These are phyloP conservation scores for Lentinula guzmanii DNA, from an alignment of 768 basidiomycete genomes.

Conservation along the genomic window DNA sequence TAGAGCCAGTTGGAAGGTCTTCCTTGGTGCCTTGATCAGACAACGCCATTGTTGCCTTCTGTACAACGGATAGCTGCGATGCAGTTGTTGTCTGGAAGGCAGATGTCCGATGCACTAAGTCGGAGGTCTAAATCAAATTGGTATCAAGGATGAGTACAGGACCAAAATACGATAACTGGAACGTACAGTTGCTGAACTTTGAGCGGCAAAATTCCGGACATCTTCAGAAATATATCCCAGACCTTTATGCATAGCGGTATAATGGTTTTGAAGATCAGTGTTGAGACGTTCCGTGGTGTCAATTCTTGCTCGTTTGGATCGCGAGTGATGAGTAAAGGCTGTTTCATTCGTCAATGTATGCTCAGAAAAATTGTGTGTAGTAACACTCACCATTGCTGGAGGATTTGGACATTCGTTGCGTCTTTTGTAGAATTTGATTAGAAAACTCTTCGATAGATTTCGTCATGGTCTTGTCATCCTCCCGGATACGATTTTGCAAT, in stretches of 20 bases:
- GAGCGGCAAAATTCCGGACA: conserved; percentile 34
- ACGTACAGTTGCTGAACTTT: conserved; percentile 49
- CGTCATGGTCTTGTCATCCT: conserved; percentile 37
- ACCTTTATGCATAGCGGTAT: conserved; percentile 43
- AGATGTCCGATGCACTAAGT: conserved; percentile 32
- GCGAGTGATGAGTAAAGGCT: conserved; percentile 59
- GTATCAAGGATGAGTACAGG: not conserved
- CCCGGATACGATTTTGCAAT: conserved; percentile 34
- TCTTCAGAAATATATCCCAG: conserved; percentile 45
- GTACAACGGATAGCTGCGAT: conserved; percentile 41
- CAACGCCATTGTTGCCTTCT: conserved; percentile 44
- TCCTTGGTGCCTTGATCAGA: conserved; percentile 52
- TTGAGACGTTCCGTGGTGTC: conserved; percentile 49
- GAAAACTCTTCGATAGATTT: conserved; percentile 47
- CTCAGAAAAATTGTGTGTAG: not conserved
- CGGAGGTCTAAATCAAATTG: conserved; percentile 29
- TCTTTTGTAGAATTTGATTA: conserved; percentile 43
- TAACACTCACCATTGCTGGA: conserved; percentile 37
- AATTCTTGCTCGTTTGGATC: conserved; percentile 62
- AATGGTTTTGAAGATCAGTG: conserved; percentile 45
- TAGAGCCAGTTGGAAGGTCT: conserved; percentile 64
- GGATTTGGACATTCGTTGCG: conserved; percentile 35
- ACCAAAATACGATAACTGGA: not conserved
- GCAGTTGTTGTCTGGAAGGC: conserved; percentile 36
- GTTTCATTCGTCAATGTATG: not conserved